Base-by-base conservation (phyloP, 2,329 filamentous ascomycete species). In the Clonostachys byssicola region DNA sequence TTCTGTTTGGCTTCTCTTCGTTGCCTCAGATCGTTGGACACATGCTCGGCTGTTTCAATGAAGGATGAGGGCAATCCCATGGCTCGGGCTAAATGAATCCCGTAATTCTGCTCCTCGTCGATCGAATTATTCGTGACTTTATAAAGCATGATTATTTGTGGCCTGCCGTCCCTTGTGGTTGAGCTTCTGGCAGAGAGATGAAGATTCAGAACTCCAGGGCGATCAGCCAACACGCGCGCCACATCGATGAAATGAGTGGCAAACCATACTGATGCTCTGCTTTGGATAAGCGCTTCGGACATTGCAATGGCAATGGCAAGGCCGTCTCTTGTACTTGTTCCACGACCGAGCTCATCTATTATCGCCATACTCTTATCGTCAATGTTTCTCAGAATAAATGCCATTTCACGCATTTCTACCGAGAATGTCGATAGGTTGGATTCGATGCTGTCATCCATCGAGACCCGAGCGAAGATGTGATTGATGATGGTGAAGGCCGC, bases 371-470 rank as follows among this genome's bases (percentile, higher is more conserved):
- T 92, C 43, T 81, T 79, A 7, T 76, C 74, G 53, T 91, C 85
- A 47, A 96, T 81, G 58, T 96, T 95, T 45, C 79, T 77, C 2
- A 97, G 69, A 47, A 99, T 96, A 62, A 95, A 96, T 0, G 92
- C 90, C 70, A 92, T 95, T 58, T 97, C 94, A 40, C 89, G 80
- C 94, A 99, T 97, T 65, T 99, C 94, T 0, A 90, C 79, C 0
- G 92, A 89, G 61, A 97, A 99, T 0, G 90, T 96, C 0, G 92
- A 97, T 20, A 96, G 80, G 52, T 96, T 97, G 14, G 87, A 86
- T 67, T 96, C 89, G 18, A 95, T 86, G 51, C 80, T 89, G 63
- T 97, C 92, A 47, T 95, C 88, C 39, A 89, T 87, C 0, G 91
- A 92, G 9, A 96, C 77, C 3, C 94, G 80, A 0, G 94, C 89